Evolutionary conservation across 1,284 basidiomycete species (phyloP).

Genomic region (Tilletiopsis washingtonensis): DNA sequence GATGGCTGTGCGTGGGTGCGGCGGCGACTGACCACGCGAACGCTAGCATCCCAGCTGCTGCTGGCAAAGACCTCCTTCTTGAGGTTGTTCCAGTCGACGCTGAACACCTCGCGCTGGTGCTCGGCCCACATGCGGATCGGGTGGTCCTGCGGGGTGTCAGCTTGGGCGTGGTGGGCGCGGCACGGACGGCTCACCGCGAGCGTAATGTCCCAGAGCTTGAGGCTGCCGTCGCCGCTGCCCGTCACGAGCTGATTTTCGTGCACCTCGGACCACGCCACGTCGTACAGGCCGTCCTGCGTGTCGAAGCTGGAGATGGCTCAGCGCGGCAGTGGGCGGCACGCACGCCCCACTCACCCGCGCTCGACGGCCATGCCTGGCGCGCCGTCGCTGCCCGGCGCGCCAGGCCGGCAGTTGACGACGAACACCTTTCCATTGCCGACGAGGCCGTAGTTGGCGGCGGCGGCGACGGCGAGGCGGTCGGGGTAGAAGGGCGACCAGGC

Average conservation of each 20-base stretch:
- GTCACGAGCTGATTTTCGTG: conserved; percentile 91
- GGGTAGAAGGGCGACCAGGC: conserved; percentile 90
- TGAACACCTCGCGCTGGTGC: conserved; percentile 83
- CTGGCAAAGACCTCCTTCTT: conserved; percentile 83
- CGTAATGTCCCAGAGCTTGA: conserved; percentile 83
- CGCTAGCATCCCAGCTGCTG: conserved; percentile 75
- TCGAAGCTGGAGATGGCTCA: conserved; percentile 60
- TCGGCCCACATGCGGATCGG: conserved; percentile 90
- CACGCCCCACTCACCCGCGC: conserved; percentile 8
- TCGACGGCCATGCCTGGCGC: conserved; percentile 14
- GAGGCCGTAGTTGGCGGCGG: conserved; percentile 86
- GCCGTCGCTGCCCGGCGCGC: neutral
- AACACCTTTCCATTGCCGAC: conserved; percentile 70
- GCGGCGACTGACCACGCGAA: conserved; percentile 65
- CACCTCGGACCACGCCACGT: conserved; percentile 81
- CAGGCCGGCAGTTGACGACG: conserved; percentile 16
- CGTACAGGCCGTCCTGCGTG: conserved; percentile 87
- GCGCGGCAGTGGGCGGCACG: neutral
- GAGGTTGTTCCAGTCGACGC: conserved; percentile 94
- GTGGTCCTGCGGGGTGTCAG: conserved; percentile 58
- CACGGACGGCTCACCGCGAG: conserved; percentile 60
- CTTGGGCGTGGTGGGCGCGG: neutral
- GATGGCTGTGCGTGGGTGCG: too few species aligned
- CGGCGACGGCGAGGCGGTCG: conserved; percentile 71
- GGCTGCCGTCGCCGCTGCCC: conserved; percentile 80